Evolutionary conservation across 2,329 filamentous ascomycete genomes (phyloP), one percentile per base, ranked within the genome.

Genomic region (Arthrobotrys entomopaga): DNA sequence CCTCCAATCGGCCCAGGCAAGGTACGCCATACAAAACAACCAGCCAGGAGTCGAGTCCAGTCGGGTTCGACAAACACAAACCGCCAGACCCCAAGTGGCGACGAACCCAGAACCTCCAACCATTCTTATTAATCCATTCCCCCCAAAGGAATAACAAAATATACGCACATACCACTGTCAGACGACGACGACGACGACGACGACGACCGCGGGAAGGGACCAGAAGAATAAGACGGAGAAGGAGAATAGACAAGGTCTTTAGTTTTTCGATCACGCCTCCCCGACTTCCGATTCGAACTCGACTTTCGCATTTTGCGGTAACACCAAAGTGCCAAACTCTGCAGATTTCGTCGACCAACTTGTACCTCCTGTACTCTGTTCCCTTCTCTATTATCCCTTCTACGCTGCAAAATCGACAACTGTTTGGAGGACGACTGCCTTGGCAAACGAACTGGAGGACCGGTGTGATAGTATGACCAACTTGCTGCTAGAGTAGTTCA

Each of bases 401-500:
- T 48, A n/a, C n/a, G n/a, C n/a, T n/a, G n/a, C n/a, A n/a, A n/a
- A n/a, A n/a, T 22, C 24, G 38, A 19, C 16, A 48, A 19, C 34
- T 46, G 65, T 16, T 69, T 20, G 34, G 42, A 60, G 58, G 43
- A 58, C 38, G 43, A 56, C 43, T 29, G 53, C 52, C 57, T 69
- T 26, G 65, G 29, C 66, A 24, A 61, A 49, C 48, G n/a, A 22
- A 53, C 50, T 53, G 57, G 67, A 58, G 50, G 59, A 43, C 6
- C 29, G 50, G 60, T 52, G 61, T 61, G 67, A 72, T 72, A 74
- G 63, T 67, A 74, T 74, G 70, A 74, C 70, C 69, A 67, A 66
- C 63, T 56, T 46, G 63, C 52, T 8, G 1, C 26, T 63, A 67
- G 70, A 67, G 64, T 64, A 74, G 46, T 63, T 34, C 24, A 53